A percentile compares a stretch with the other conserved stretches of the same genome.
These are phyloP conservation scores for Penicillium sp. DNA, from an alignment of 2,329 filamentous ascomycete genomes.

Conservation along the genomic window DNA sequence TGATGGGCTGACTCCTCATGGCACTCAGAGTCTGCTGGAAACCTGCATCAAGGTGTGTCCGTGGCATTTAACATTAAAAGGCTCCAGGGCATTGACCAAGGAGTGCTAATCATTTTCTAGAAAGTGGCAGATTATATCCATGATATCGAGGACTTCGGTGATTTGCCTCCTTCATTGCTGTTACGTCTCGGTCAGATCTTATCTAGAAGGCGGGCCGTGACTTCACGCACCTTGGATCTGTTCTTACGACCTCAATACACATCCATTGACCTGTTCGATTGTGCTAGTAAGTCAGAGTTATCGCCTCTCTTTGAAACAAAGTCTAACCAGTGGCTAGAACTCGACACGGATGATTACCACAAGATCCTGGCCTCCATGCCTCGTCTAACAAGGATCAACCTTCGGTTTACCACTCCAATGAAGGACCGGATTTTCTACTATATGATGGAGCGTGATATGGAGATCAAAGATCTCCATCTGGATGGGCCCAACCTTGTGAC, in stretches of 20 bases:
- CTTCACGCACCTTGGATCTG: conserved; percentile 45
- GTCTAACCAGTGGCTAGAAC: conserved; percentile 50
- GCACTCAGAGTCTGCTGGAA: conserved; percentile 49
- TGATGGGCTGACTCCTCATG: conserved; percentile 61
- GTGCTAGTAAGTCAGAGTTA: conserved; percentile 49
- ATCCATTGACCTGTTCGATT: conserved; percentile 60
- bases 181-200: conserved; percentile 63
- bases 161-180: conserved; percentile 58
- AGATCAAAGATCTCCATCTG: conserved; percentile 72
- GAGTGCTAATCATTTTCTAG: conserved; percentile 30
- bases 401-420: conserved; percentile 86
- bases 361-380: conserved; percentile 76
- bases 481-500: conserved; percentile 82
- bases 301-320: neutral
- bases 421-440: conserved; percentile 83
- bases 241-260: conserved; percentile 56
- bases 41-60: conserved; percentile 57
- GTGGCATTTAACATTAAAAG: neutral
- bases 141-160: conserved; percentile 65
- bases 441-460: conserved; percentile 68
- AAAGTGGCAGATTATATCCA: conserved; percentile 64
- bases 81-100: neutral
- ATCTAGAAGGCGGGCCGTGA: conserved; percentile 62
- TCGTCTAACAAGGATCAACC: conserved; percentile 66
- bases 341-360: conserved; percentile 74